Evolutionary conservation across 305 asterid species (phyloP).

Genomic region (Rubia peregrina): DNA sequence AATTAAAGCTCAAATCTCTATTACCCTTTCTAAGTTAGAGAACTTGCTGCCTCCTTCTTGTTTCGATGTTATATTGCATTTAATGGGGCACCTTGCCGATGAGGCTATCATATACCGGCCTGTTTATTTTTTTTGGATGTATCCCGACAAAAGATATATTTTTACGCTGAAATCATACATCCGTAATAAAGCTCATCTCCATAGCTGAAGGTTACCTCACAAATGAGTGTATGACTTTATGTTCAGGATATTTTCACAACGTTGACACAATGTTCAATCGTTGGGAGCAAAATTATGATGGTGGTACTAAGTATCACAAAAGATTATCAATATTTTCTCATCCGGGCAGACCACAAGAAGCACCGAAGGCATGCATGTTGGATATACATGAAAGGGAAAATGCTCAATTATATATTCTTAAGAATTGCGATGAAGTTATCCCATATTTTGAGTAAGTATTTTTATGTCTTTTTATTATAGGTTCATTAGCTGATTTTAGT

Average conservation of each 20-base stretch:
- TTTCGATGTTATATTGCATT: not conserved
- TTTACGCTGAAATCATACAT: not conserved
- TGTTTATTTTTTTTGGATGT: not conserved
- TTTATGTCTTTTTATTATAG: no score
- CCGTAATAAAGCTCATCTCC: not conserved
- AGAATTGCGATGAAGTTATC: not conserved
- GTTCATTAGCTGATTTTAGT: no score
- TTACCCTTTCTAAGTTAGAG: not conserved
- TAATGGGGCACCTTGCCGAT: not conserved
- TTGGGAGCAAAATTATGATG: not conserved
- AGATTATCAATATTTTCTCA: not conserved
- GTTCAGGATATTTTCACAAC: not conserved
- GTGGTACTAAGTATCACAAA: not conserved
- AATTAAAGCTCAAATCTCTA: not conserved
- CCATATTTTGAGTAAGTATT: not conserved
- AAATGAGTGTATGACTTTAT: not conserved
- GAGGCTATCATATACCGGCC: no score
- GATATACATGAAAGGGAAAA: not conserved
- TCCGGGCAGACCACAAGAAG: not conserved
- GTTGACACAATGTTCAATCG: not conserved
- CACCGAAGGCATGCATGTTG: not conserved
- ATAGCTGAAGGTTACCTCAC: not conserved
- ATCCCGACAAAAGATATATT: not conserved
- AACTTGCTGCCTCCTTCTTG: not conserved
- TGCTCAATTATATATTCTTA: not conserved